Conservation (phyloP, 2,329 filamentous ascomycete species). For the Stagonosporopsis rhizophila region DNA sequence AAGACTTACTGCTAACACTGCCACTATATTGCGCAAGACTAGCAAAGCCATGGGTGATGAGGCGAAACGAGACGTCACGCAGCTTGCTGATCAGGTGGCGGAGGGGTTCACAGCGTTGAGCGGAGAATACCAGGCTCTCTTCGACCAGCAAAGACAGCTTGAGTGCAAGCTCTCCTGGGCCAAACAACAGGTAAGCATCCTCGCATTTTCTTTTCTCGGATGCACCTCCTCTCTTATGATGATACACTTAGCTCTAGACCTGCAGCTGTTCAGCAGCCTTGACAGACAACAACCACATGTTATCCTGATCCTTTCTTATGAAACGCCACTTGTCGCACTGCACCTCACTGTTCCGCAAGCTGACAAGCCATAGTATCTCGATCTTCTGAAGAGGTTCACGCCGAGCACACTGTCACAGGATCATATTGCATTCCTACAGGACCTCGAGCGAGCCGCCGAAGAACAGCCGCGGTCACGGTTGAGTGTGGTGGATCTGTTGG, state of each 20-base stretch:
- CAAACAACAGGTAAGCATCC: slow-evolving; percentile 56
- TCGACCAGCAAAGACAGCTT: slow-evolving; percentile 53
- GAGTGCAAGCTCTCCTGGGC: slow-evolving; percentile 57
- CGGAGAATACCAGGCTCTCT: slow-evolving; percentile 56
- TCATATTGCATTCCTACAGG: slow-evolving; percentile 49
- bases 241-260: slow-evolving; percentile 61
- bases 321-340: slow-evolving; percentile 8
- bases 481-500: slow-evolving; percentile 47
- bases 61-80: slow-evolving; percentile 33
- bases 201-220: background rate
- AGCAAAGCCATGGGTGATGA: slow-evolving; percentile 36
- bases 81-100: slow-evolving; percentile 52
- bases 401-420: slow-evolving; percentile 50
- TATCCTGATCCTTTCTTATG: slow-evolving; percentile 46
- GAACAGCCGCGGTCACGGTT: slow-evolving; percentile 32
- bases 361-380: slow-evolving; percentile 48
- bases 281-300: slow-evolving; percentile 55
- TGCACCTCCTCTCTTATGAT: slow-evolving; percentile 46
- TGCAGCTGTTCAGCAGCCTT: slow-evolving; percentile 56
- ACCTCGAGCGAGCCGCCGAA: slow-evolving; percentile 46
- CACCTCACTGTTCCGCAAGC: slow-evolving; percentile 7
- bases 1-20: slow-evolving; percentile 7
- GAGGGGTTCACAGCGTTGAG: slow-evolving; percentile 57
- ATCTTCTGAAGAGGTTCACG: slow-evolving; percentile 49
- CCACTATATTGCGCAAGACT: slow-evolving; percentile 18